Base-by-base conservation (phyloP, 1,284 basidiomycete genomes). In the Cryptococcus sp. region DNA sequence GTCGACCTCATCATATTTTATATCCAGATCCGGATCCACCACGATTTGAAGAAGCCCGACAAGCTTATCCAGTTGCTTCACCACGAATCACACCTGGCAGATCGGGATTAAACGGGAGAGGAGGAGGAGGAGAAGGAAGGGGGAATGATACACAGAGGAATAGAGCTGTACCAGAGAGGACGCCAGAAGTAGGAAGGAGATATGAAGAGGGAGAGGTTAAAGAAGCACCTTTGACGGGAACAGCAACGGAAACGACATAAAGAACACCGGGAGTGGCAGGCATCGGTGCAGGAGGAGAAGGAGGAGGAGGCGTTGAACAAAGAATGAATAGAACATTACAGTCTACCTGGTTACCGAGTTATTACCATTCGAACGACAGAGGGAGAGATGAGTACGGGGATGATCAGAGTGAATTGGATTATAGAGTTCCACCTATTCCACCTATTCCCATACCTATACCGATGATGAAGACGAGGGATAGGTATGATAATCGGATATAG, bases 321-420 rank as follows among this genome's bases (percentile, higher is more conserved):
- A 23, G 23, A 23, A 23, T 23, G 23, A 23, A 23, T 23, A 2
- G 1, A 2, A 23, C 23, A 14, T n/a, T 13, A 15, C 52, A 60
- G 45, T 51, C 48, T 38, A 53, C 56, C 3, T 60, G 61, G 61
- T 55, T 65, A 47, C 63, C 63, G 33, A 63, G 59, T 49, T 65
- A 63, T 60, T 65, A 65, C 57, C 55, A 61, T 47, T 36, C 13
- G 43, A 37, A 11, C 15, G 60, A 50, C 15, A 10, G 46, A 47
- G 34, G 11, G 32, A 32, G 49, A 34, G 49, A 14, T 33, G 10
- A 38, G 38, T 32, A 44, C 32, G 38, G 33, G 13, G 52, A 50
- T 4, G 52, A 36, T 34, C 45, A 38, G 44, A 50, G 32, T 44
- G 48, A 49, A 35, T 38, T 49, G 37, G 47, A 44, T n/a, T 33